Evolutionary conservation across 2,329 filamentous ascomycete genomes (phyloP).

Genomic region (Teratosphaeria viscida): DNA sequence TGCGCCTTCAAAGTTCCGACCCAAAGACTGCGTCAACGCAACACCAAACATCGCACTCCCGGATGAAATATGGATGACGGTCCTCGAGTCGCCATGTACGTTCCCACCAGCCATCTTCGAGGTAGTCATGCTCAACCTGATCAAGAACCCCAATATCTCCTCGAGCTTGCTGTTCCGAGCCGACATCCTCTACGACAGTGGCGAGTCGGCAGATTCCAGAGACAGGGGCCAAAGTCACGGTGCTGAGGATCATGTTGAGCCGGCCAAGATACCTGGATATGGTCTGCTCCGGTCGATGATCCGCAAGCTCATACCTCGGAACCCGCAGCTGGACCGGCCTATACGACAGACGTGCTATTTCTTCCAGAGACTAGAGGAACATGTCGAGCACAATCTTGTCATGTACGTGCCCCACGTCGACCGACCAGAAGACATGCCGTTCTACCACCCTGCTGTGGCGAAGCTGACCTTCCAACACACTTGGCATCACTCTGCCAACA

Average conservation of each 20-base stretch:
- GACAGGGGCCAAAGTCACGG: slow-evolving; percentile 20
- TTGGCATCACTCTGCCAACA: slow-evolving; percentile 33
- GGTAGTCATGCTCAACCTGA: slow-evolving; percentile 60
- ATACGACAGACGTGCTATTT: slow-evolving; percentile 77
- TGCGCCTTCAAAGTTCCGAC: not conserved
- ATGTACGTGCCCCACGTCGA: slow-evolving; percentile 68
- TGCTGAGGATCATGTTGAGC: not conserved
- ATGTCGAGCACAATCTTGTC: slow-evolving; percentile 45
- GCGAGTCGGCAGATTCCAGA: slow-evolving; percentile 34
- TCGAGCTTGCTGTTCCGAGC: slow-evolving; percentile 68
- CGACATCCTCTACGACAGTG: slow-evolving; percentile 55
- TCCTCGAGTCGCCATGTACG: slow-evolving; percentile 36
- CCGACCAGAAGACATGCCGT: slow-evolving; percentile 57
- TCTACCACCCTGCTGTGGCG: slow-evolving; percentile 73
- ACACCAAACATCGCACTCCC: not conserved
- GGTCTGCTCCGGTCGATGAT: slow-evolving; percentile 55
- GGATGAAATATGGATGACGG: slow-evolving; percentile 18
- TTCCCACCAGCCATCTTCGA: slow-evolving; percentile 56
- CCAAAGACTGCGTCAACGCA: not conserved
- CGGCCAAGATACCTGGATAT: slow-evolving; percentile 20
- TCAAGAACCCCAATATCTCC: slow-evolving; percentile 71
- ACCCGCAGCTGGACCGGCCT: slow-evolving; percentile 61
- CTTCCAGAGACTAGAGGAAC: slow-evolving; percentile 31
- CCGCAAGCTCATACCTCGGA: slow-evolving; percentile 70
- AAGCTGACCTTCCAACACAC: slow-evolving; percentile 68